phyloP scores from a whole-genome alignment of 2,329 filamentous ascomycete species.

The Gliomastix tumulicola region DNA sequence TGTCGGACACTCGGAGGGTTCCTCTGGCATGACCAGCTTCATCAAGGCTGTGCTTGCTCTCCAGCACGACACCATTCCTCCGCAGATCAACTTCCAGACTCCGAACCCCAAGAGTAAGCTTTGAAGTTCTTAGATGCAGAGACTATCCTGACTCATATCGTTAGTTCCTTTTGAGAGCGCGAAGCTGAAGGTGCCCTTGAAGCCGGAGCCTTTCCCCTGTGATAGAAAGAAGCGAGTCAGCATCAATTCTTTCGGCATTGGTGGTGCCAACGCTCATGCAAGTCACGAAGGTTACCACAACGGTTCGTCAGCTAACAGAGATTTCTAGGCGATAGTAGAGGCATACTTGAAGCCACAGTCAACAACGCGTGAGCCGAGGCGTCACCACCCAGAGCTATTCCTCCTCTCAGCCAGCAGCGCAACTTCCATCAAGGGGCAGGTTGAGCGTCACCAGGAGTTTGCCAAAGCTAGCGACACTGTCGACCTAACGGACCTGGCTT shows the following conservation, averaged over 20 bases:
- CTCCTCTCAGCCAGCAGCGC: too few species aligned
- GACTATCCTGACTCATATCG: neutral
- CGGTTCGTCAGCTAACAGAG: too few species aligned
- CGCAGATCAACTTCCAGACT: conserved; percentile 29
- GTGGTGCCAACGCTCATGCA: conserved; percentile 19
- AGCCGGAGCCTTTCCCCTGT: conserved; percentile 11
- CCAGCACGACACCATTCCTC: conserved; percentile 31
- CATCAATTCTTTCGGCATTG: conserved; percentile 25
- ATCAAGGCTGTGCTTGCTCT: conserved; percentile 32
- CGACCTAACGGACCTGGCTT: conserved; percentile 1
- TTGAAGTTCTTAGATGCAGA: neutral
- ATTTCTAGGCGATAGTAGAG: too few species aligned
- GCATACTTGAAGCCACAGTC: too few species aligned
- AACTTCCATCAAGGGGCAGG: too few species aligned
- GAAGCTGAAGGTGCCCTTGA: conserved; percentile 13
- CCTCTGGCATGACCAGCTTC: conserved; percentile 29
- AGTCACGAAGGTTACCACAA: too few species aligned
- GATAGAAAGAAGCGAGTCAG: conserved; percentile 12
- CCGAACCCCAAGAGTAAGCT: conserved; percentile 21
- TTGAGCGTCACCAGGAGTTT: too few species aligned
- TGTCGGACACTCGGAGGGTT: conserved; percentile 32
- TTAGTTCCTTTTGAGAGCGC: conserved; percentile 10
- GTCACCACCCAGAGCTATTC: too few species aligned
- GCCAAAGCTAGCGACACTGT: too few species aligned
- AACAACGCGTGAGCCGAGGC: too few species aligned